Conservation (phyloP, 352 stramenopile species). For the Globisporangium carolinianum region DNA sequence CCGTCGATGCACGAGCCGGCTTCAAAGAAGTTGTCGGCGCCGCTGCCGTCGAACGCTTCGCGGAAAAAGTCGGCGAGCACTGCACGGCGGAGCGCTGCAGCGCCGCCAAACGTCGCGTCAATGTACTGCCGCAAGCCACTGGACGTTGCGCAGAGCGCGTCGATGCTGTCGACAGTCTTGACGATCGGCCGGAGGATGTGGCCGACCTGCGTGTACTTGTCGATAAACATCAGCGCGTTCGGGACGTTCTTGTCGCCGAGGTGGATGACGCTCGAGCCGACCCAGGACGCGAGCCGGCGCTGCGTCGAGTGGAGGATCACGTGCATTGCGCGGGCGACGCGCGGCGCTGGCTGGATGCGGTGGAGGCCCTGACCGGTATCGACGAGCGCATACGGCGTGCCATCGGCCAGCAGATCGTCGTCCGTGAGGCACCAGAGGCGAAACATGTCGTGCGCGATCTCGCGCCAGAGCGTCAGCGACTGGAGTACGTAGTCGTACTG, state of each 20-base stretch:
- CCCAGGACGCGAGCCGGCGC: conserved; percentile 74
- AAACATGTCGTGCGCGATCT: conserved; percentile 96
- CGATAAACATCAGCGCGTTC: conserved; percentile 97
- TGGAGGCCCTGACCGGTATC: conserved; percentile 96
- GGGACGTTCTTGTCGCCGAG: conserved; percentile 97
- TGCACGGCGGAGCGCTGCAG: conserved; percentile 75
- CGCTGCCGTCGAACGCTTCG: conserved; percentile 94
- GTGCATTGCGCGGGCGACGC: conserved; percentile 93
- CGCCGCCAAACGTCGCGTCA: conserved; percentile 77
- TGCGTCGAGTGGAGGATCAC: conserved; percentile 86
- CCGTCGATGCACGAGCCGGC: conserved; percentile 95
- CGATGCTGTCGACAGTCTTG: conserved; percentile 76
- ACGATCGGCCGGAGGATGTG: conserved; percentile 86
- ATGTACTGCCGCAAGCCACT: conserved; percentile 56
- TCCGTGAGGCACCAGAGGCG: conserved; percentile 93
- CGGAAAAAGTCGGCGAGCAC: conserved; percentile 96
- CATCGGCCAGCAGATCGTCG: conserved; percentile 87
- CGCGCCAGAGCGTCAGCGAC: conserved; percentile 93
- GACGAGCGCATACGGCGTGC: conserved; percentile 81
- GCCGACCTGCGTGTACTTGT: conserved; percentile 96
- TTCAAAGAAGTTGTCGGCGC: conserved; percentile 94
- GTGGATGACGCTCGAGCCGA: conserved; percentile 95
- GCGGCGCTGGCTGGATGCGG: conserved; percentile 90
- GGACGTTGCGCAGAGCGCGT: conserved; percentile 38
- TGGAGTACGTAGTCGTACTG: conserved; percentile 97